phyloP scores from a whole-genome alignment of 768 basidiomycete genomes.

The Pulveroboletus ravenelii region DNA sequence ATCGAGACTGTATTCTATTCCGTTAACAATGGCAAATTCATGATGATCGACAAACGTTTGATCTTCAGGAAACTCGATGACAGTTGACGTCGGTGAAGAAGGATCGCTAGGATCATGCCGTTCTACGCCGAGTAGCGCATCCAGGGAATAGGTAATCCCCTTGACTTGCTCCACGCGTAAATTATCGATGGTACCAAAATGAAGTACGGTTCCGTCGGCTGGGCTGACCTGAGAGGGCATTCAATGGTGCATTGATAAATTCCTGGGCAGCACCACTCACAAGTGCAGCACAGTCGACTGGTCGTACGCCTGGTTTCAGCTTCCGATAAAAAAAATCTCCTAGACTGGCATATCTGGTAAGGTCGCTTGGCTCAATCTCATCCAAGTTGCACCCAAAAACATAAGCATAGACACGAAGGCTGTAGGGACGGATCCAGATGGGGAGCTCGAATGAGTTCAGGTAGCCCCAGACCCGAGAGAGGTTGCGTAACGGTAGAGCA shows the following conservation, averaged over 20 bases:
- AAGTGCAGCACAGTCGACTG: conserved; percentile 69
- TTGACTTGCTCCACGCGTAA: conserved; percentile 93
- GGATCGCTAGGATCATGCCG: conserved; percentile 40
- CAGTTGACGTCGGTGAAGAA: conserved; percentile 36
- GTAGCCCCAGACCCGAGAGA: conserved; percentile 97
- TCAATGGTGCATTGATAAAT: not conserved
- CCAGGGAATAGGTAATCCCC: conserved; percentile 93
- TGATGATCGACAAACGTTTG: conserved; percentile 72
- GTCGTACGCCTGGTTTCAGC: conserved; percentile 76
- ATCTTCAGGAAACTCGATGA: conserved; percentile 38
- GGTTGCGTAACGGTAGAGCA: conserved; percentile 87
- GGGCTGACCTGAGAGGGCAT: conserved; percentile 68
- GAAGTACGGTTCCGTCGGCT: conserved; percentile 88
- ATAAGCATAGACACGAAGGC: conserved; percentile 78
- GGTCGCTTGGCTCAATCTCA: conserved; percentile 77
- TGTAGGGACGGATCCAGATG: conserved; percentile 90
- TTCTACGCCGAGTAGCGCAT: conserved; percentile 84
- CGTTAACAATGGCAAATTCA: conserved; percentile 95
- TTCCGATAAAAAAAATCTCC: conserved; percentile 95
- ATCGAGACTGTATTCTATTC: conserved; percentile 92
- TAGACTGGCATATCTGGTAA: conserved; percentile 77
- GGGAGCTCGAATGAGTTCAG: conserved; percentile 91
- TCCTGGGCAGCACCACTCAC: conserved; percentile 37
- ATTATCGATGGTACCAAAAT: conserved; percentile 81
- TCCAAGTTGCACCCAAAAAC: conserved; percentile 94